Conservation (phyloP, 441 rosid genomes). For the Syzygium syzygioides region DNA sequence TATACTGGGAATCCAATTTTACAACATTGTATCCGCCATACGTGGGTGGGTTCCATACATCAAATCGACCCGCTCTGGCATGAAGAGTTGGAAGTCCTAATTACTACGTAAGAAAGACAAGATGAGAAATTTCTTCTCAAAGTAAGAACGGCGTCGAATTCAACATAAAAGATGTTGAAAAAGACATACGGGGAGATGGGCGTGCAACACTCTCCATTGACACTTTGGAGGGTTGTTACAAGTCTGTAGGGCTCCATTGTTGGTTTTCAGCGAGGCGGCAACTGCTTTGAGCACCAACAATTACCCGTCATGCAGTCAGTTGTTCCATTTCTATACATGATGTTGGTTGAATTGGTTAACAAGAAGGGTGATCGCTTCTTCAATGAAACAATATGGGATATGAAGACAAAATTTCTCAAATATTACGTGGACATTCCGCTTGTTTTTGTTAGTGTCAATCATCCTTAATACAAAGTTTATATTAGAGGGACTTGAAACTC, state of each 20-base stretch:
- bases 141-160: background rate
- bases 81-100: background rate
- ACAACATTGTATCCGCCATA: background rate
- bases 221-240: background rate
- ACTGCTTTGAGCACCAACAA: background rate
- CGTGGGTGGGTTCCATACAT: background rate
- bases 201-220: background rate
- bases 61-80: background rate
- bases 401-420: background rate
- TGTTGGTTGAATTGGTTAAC: background rate
- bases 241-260: background rate
- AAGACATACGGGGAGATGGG: background rate
- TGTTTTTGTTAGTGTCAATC: background rate
- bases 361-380: background rate
- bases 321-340: background rate
- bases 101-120: background rate
- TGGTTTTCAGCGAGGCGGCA: background rate
- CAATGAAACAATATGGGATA: background rate
- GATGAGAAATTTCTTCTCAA: background rate
- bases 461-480: background rate
- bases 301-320: background rate
- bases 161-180: background rate
- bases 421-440: accelerated
- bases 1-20: background rate
- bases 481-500: background rate